Evolutionary conservation across 805 yeast genomes (phyloP), one percentile per base, ranked within the genome.

Genomic region (Yamadazyma takamatsuzukensis): DNA sequence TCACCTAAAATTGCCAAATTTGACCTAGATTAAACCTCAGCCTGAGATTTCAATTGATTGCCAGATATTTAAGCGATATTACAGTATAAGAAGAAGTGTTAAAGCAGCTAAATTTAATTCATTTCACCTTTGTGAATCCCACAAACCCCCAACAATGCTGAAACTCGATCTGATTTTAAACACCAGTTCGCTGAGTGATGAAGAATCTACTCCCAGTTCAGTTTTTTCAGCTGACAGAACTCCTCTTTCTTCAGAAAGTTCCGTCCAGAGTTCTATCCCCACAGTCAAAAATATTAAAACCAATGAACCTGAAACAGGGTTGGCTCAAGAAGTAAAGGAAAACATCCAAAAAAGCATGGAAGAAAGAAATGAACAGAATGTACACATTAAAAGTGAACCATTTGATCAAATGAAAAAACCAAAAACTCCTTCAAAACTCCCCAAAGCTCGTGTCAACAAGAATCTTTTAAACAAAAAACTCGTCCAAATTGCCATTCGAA

Each of bases 401-500:
- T 22, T 29, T 18, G 17, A 16, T 13, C 19, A 13, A 15, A 25
- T 18, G 18, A 12, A 6, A n/a, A 11, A 15, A 11, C 17, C 21
- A 10, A 25, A 25, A 13, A 15, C 33, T 7, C 41, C 40, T n/a
- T 12, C 18, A 3, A 21, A 16, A 3, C 12, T 43, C 14, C 47
- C 47, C 14, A 40, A 35, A 31, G 30, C 37, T 2, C 23, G 16
- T 14, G 25, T 43, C 25, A 29, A 41, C 4, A 37, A 33, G 15
- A 33, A 37, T 8, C 32, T 48, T 4, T 30, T 42, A 7, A 32
- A 33, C 23, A 43, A 40, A 21, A 44, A 41, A 18, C 43, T 56
- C 17, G 52, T 57, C 8, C 53, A 56, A 31, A 46, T 51, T 21
- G 67, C 69, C 8, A 51, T 63, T 6, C 41, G 69, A 21, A 50